phyloP scores from a whole-genome alignment of 2,329 filamentous ascomycete species.

The Botrytis squamosa region DNA sequence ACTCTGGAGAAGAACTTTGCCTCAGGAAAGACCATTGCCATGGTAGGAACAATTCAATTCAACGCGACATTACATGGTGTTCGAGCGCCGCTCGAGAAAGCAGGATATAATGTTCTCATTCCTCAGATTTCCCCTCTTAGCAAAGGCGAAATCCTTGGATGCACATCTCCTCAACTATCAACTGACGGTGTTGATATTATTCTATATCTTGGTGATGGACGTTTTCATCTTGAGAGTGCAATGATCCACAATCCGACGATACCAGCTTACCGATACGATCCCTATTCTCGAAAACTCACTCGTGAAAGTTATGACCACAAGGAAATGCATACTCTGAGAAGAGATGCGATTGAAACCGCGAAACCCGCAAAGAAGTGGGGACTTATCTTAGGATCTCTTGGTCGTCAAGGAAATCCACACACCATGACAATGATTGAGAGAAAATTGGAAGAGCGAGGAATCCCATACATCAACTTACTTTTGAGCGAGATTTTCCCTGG shows the following conservation, averaged over 20 bases:
- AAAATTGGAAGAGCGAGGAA: conserved; percentile 66
- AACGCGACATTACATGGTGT: conserved; percentile 94
- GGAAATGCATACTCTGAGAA: conserved; percentile 81
- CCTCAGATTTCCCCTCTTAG: conserved; percentile 91
- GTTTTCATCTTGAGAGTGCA: conserved; percentile 95
- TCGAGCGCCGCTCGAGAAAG: conserved; percentile 71
- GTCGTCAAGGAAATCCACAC: conserved; percentile 92
- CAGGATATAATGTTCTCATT: conserved; percentile 81
- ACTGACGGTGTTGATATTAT: conserved; percentile 69
- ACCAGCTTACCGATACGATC: conserved; percentile 93
- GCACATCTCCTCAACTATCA: conserved; percentile 76
- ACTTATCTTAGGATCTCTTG: conserved; percentile 87
- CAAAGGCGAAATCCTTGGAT: conserved; percentile 96
- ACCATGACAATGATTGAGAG: conserved; percentile 85
- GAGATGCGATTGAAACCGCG: conserved; percentile 73
- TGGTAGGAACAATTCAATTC: conserved; percentile 98
- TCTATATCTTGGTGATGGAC: conserved; percentile 85
- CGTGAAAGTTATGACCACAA: conserved; percentile 89
- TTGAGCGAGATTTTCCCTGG: conserved; percentile 96
- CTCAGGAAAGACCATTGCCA: conserved; percentile 79
- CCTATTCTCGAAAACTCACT: conserved; percentile 88
- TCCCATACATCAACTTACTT: conserved; percentile 81
- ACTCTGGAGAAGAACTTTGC: conserved; percentile 88
- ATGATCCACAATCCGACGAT: conserved; percentile 97
- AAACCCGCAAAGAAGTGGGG: conserved; percentile 85